A percentile compares a stretch with the other conserved stretches of the same genome.
These are phyloP conservation scores for Dactylis glomerata DNA, from an alignment of 176 grass and related monocot genomes.

Conservation along the genomic window DNA sequence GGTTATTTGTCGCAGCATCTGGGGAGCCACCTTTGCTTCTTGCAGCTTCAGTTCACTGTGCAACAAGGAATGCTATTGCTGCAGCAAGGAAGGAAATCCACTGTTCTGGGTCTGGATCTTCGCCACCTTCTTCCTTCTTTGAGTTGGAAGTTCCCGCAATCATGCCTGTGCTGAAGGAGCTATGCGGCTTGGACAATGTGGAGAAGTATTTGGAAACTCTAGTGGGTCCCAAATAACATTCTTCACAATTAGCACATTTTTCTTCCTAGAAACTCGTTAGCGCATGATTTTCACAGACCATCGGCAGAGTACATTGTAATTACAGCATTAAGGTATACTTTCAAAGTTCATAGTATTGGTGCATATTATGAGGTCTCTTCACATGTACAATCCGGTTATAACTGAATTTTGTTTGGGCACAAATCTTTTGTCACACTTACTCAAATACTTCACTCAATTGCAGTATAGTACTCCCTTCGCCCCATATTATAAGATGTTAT, in stretches of 20 bases:
- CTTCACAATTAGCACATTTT: neutral
- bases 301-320: neutral
- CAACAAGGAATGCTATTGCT: constrained; percentile 61
- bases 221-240: constrained; percentile 13
- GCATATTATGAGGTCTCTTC: neutral
- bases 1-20: constrained; percentile 54
- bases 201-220: constrained; percentile 67
- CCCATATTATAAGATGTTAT: no score
- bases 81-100: constrained; percentile 46
- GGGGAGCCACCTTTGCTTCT: constrained; percentile 90
- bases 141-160: constrained; percentile 60
- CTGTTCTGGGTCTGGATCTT: constrained; percentile 24
- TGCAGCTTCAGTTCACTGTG: constrained; percentile 76
- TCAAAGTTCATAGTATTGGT: neutral
- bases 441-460: neutral
- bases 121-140: constrained; percentile 39
- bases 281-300: neutral
- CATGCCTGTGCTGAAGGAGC: constrained; percentile 77
- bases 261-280: no score
- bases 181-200: constrained; percentile 77
- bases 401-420: neutral
- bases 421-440: neutral
- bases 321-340: neutral
- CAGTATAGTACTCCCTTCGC: no score
- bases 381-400: neutral